A percentile compares a stretch with the other conserved stretches of the same genome.
phyloP scores from a whole-genome alignment of 176 grass and related monocot genomes.

The Tillandsia fasciculata region DNA sequence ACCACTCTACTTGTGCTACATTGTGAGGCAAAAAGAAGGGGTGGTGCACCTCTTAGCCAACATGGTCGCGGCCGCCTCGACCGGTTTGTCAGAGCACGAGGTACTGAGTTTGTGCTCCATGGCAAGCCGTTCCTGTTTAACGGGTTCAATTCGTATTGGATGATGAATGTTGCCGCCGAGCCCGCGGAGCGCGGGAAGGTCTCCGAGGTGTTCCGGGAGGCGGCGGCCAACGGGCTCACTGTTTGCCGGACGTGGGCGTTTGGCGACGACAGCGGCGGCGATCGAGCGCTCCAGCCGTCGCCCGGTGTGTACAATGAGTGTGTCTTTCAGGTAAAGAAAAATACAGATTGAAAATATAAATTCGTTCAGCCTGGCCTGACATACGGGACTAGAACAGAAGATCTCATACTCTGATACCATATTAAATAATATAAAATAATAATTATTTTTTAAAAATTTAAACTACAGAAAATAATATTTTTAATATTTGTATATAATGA shows the following conservation, averaged over 20 bases:
- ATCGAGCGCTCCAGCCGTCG: slow-evolving; percentile 29
- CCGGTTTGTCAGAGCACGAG: slow-evolving; percentile 19
- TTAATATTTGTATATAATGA: too few relatives aligned
- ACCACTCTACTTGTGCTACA: too few relatives aligned
- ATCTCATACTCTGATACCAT: too few relatives aligned
- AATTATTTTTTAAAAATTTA: too few relatives aligned
- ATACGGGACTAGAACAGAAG: too few relatives aligned
- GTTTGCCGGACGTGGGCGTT: slow-evolving; percentile 57
- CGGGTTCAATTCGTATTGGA: slow-evolving; percentile 40
- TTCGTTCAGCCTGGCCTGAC: too few relatives aligned
- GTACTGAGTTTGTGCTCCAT: slow-evolving; percentile 18
- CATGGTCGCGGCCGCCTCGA: not conserved
- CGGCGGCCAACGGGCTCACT: slow-evolving; percentile 27
- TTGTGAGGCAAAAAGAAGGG: too few relatives aligned
- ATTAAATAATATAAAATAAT: too few relatives aligned
- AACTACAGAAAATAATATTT: too few relatives aligned
- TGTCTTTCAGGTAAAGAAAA: slow-evolving; percentile 7
- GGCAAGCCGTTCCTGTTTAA: slow-evolving; percentile 28
- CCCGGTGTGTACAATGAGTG: slow-evolving; percentile 35
- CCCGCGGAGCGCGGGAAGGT: slow-evolving; percentile 25
- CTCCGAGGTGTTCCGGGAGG: slow-evolving; percentile 31
- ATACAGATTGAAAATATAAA: too few relatives aligned
- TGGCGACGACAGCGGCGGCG: slow-evolving; percentile 20
- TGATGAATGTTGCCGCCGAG: slow-evolving; percentile 35
- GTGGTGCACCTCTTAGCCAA: too few relatives aligned